Evolutionary conservation across 2,329 filamentous ascomycete species (phyloP), one percentile per base, ranked within the genome.

Genomic region (Colletotrichum echinochloae): DNA sequence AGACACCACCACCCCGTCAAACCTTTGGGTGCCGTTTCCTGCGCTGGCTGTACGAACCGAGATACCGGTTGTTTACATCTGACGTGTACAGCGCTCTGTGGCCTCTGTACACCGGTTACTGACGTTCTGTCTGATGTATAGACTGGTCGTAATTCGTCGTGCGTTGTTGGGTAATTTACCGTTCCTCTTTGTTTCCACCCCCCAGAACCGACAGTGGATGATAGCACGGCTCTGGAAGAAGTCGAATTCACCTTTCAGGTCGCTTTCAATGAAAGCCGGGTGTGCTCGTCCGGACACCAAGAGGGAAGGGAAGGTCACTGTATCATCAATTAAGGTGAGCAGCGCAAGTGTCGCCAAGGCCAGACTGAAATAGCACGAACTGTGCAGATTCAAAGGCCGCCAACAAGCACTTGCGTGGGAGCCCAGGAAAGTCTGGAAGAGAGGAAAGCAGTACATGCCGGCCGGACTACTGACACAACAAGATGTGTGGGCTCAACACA

Each of bases 401-500:
- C 55, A 51, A 48, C 23, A 51, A 37, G 48, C 23, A 44, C 37
- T 60, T 41, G 37, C 35, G 11, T 35, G 49, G n/a, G 39, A n/a
- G 35, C 23, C n/a, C 52, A 20, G 7, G 57, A n/a, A 65, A 39
- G 14, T 35, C 16, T 18, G 41, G 39, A 20, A 56, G 44, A 46
- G 33, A 26, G 33, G 44, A 28, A 37, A 66, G 39, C 7, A 49
- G 39, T 37, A 37, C 28, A 28, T 52, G 59, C 59, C 44, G 26
- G 64, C 59, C 44, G 60, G 65, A 68, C 51, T 68, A 46, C 57
- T 70, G 44, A 35, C 64, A 62, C 61, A 62, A 28, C 51, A 70
- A 20, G 33, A 41, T 54, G 65, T 71, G 66, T 70, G 69, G 65
- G 65, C 65, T 71, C 60, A 37, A 64, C 16, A 70, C 66, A 71